Evolutionary conservation across 345 rosid genomes (phyloP).

Genomic region (Heritiera fomes): DNA sequence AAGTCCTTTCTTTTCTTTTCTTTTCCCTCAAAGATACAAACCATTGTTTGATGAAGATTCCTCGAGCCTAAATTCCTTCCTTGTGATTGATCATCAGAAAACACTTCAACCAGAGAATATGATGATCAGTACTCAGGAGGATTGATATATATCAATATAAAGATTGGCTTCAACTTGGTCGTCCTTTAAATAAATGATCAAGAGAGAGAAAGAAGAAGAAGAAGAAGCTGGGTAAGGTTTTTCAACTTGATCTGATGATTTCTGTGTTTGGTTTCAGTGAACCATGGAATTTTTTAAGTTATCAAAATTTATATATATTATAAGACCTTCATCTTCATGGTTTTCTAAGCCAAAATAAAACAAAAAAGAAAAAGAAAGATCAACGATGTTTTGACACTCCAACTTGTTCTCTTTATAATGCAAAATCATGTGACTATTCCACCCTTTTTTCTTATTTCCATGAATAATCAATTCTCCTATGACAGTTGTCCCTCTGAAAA

Average conservation of each 20-base stretch:
- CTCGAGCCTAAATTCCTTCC: neutral
- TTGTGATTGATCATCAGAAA: conserved; percentile 16
- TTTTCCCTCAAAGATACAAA: conserved; percentile 21
- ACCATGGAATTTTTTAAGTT: conserved; percentile 34
- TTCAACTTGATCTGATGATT: neutral
- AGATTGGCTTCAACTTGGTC: conserved; percentile 1
- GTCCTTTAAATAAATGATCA: neutral
- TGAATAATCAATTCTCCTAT: conserved; percentile 13
- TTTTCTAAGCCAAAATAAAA: neutral
- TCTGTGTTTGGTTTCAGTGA: conserved; percentile 17
- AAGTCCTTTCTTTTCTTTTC: neutral
- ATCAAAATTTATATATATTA: conserved; percentile 18
- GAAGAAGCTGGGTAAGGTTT: conserved; percentile 16
- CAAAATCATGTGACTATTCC: conserved; percentile 39
- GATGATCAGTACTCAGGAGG: neutral
- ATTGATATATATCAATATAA: neutral
- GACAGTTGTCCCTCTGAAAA: conserved; percentile 38
- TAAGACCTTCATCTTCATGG: neutral
- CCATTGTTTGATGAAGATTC: conserved; percentile 25
- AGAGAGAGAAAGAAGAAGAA: conserved; percentile 13
- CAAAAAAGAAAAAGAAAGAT: neutral
- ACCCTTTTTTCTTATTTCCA: neutral
- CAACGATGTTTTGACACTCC: conserved; percentile 17
- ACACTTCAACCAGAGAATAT: conserved; percentile 5
- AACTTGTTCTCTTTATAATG: conserved; percentile 27